Base-by-base conservation (phyloP, 768 basidiomycete species). In the Cystofilobasidium capitatum region DNA sequence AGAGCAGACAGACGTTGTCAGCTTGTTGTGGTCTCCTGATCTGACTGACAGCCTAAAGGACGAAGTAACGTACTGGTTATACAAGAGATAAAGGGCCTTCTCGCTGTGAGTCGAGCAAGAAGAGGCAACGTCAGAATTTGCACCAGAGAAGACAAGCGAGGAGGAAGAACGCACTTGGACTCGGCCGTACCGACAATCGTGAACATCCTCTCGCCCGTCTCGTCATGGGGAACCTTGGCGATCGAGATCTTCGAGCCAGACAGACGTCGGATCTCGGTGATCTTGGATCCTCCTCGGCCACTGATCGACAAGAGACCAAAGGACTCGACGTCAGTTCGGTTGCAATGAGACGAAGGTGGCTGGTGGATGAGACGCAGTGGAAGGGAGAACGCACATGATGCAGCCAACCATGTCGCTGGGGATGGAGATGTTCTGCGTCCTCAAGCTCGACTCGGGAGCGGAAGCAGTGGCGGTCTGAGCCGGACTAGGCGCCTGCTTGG, bases 201-300 rank as follows among this genome's bases (percentile, higher is more conserved):
- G 81, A 99, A 99, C 94, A 99, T 97, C 72, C 96, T 84, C 81
- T 99, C 96, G 74, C 94, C 96, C 47, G 93, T 92, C 75, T 98
- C 96, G 74, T 98, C 96, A 75, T 98, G 96, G n/a, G 96, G 91
- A 58, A 89, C 88, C 79, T 99, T 99, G 72, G 96, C 96, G 75
- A 99, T 99, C 65, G 88, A 91, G 77, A 99, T 99, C 80, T 92
- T 91, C 73, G 90, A 94, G 45, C 96, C 96, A 70, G 91, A 96
- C 54, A 98, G 85, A 66, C 94, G 89, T 73, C 96, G 89, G 76
- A 99, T 99, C 79, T 99, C 96, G 62, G 94, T 98, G 74, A 99
- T 99, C 83, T 98, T 98, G 72, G 90, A 88, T 36, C 94, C 94
- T 77, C 87, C 90, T 71, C 92, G 89, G 69, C 94, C 94, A 74